Conservation (phyloP, 805 yeast genomes). For the Candida namnaoensis region DNA sequence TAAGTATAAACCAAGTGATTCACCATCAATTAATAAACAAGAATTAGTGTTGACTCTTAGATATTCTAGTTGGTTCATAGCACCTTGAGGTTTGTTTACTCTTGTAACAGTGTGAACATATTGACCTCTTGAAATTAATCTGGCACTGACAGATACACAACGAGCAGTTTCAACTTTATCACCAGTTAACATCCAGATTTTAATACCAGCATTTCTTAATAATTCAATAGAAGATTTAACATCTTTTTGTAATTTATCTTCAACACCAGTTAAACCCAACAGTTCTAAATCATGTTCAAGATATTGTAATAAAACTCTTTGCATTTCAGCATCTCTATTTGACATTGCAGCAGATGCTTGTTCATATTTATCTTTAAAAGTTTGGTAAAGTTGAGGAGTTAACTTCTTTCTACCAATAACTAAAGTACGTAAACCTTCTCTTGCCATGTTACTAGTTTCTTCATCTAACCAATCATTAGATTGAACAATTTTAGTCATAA, state of each 20-base stretch:
- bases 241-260: slow-evolving; percentile 85
- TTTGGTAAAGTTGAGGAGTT: slow-evolving; percentile 41
- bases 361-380: slow-evolving; percentile 55
- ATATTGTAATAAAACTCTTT: slow-evolving; percentile 52
- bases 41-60: slow-evolving; percentile 49
- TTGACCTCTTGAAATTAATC: slow-evolving; percentile 89
- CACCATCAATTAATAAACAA: slow-evolving; percentile 89
- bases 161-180: slow-evolving; percentile 98
- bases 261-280: slow-evolving; percentile 93
- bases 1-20: slow-evolving; percentile 67
- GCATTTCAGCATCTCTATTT: slow-evolving; percentile 72
- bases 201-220: slow-evolving; percentile 90
- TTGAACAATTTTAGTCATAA: slow-evolving; percentile 77
- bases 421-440: slow-evolving; percentile 93
- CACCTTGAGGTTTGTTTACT: slow-evolving; percentile 45
- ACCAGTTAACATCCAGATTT: slow-evolving; percentile 99
- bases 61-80: slow-evolving; percentile 69
- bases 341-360: slow-evolving; percentile 73
- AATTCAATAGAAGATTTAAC: slow-evolving; percentile 90
- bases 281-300: slow-evolving; percentile 81
- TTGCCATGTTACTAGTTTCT: slow-evolving; percentile 95
- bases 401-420: slow-evolving; percentile 86
- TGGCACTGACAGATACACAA: slow-evolving; percentile 95
- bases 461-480: slow-evolving; percentile 95
- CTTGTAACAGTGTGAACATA: slow-evolving; percentile 81